Base-by-base conservation (phyloP, 1,139 yeast genomes). In the Candida labiduridarum region DNA sequence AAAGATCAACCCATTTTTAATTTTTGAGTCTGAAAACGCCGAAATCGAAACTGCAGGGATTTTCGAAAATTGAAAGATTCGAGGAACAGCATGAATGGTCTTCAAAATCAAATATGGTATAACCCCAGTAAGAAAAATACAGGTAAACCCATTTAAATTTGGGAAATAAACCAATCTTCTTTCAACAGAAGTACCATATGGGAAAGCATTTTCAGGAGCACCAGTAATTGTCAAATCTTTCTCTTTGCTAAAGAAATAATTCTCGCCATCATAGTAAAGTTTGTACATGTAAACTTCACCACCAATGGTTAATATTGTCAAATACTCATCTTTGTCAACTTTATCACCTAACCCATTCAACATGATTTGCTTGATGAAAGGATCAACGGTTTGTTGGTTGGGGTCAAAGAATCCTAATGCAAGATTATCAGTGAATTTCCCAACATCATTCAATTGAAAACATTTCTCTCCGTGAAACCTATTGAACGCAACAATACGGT, bases 221-320 rank as follows among this genome's bases (percentile, higher is more conserved):
- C 94, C 95, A 1, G 90, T 84, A 31, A 76, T 67, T 3, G 67
- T 60, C 34, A 73, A 58, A 54, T 82, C 82, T 52, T 79, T 74
- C 30, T 77, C 76, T 61, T 82, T 80, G 38, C 68, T 60, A 47
- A 85, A 73, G 53, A 76, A 71, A 57, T 73, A 78, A 55, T 75
- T 76, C 43, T 76, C 79, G 4, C 82, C 79, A 60, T 78, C 83
- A 56, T 74, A 74, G 52, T 73, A 81, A 41, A 85, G 69, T 58
- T 83, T 83, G 64, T 90, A 90, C 54, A 87, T 71, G 43, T 83
- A 72, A 1, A 89, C 71, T 64, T 90, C 96, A 59, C 95, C 95
- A 49, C 94, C 92, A 62, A 84, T 80, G 0, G 96, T 89, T 46
- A 90, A 71, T 6, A 89, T 72, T 0, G 91, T 76, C 53, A 91